Evolutionary conservation across 352 stramenopile genomes (phyloP), one percentile per base, ranked within the genome.

Genomic region (Phytophthora boehmeriae): DNA sequence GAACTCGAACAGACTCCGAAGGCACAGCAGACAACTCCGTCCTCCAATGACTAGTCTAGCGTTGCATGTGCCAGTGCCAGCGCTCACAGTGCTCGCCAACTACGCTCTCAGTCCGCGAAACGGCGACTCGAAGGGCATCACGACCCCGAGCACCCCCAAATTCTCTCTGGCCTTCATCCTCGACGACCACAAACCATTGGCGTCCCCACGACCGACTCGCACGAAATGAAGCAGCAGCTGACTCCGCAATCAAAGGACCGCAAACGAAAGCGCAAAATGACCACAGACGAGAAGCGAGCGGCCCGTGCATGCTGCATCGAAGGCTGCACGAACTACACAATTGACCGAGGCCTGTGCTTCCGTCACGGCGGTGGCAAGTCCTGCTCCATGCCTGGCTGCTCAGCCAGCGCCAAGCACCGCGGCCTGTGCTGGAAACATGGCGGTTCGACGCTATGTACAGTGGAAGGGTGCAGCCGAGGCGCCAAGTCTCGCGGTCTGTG

Each of bases 401-500:
- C 69, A 36, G 73, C 68, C 32, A 73, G 74, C 14, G 77, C 77
- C n/a, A 73, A 87, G 50, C 77, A 84, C 59, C 69, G 67, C 38
- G 74, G 77, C 19, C 61, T 84, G 2, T 69, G 61, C 54, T 69
- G 61, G 61, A 69, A 69, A 44, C 61, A 69, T 28, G 61, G 73
- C 27, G 75, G 73, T 13, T 74, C 71, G 10, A 83, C 58, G 35
- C 78, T 80, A 32, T 89, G 80, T 54, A 81, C 70, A 4, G 65
- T 90, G 22, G 68, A 75, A 4, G 68, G 66, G 8, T 89, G 78
- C 48, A 67, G 73, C 5, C 84, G 84, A 44, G 71, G 78, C 27
- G 83, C 78, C 56, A 90, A 91, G 53, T 86, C 81, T 8, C 63
- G 79, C 14, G 84, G 84, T 28, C 76, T 87, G 46, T 92, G 84